Conservation (phyloP, 164 flowering plant genomes). For the Taxillus chinensis region DNA sequence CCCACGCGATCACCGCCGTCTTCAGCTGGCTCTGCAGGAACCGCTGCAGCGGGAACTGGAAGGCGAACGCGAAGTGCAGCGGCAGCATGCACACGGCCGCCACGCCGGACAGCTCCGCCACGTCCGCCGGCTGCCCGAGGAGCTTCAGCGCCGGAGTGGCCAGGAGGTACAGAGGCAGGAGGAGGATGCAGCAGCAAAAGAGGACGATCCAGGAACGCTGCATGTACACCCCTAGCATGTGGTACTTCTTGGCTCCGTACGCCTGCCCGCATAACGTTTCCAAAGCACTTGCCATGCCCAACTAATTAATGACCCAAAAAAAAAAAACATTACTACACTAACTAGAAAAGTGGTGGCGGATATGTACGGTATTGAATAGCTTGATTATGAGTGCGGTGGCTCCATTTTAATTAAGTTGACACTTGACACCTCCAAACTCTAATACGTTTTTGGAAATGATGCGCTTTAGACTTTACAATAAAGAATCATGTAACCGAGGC, state of each 20-base stretch:
- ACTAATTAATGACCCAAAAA: slow-evolving; percentile 5
- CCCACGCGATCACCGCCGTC: slow-evolving; percentile 26
- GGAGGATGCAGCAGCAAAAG: slow-evolving; percentile 19
- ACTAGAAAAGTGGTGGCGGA: no score
- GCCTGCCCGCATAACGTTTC: slow-evolving; percentile 58
- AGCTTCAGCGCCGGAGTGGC: slow-evolving; percentile 33
- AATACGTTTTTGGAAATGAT: no score
- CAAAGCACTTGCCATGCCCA: slow-evolving; percentile 57
- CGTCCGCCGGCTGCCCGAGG: slow-evolving; percentile 23
- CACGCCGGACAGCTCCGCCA: slow-evolving; percentile 33
- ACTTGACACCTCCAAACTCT: no score
- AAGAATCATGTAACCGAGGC: no score
- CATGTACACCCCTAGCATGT: slow-evolving; percentile 45
- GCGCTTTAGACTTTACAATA: no score
- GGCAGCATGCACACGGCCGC: slow-evolving; percentile 35
- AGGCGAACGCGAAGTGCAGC: slow-evolving; percentile 41
- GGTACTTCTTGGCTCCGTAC: slow-evolving; percentile 34
- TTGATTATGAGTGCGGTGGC: no score
- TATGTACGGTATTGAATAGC: no score
- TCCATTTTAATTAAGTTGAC: no score
- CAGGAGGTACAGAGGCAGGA: slow-evolving; percentile 31
- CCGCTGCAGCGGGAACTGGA: slow-evolving; percentile 37
- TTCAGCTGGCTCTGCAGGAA: slow-evolving; percentile 49
- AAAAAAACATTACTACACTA: neutral
- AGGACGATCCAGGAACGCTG: slow-evolving; percentile 45